Conservation (phyloP, 306 rosid genomes). For the Citrullus mucosospermus region DNA sequence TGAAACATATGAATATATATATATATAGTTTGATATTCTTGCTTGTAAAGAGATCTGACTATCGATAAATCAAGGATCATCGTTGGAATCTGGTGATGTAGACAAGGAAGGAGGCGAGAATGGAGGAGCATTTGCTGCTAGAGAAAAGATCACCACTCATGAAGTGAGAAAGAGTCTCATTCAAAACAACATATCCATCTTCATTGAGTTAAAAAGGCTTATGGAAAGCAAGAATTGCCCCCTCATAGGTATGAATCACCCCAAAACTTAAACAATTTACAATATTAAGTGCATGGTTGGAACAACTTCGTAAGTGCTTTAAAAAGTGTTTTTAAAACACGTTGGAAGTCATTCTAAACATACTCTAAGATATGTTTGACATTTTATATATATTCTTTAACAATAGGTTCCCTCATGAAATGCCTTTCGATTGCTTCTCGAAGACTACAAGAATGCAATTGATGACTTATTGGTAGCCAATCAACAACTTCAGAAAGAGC, state of each 20-base stretch:
- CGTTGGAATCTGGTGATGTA: constrained; percentile 50
- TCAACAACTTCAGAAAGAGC: constrained; percentile 88
- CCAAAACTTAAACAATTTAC: no score
- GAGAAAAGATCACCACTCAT: constrained; percentile 62
- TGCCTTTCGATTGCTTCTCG: constrained; percentile 68
- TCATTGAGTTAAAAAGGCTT: constrained; percentile 80
- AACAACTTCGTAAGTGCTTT: no score
- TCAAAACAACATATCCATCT: constrained; percentile 79
- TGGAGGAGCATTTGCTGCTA: constrained; percentile 45
- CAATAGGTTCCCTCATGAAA: constrained; percentile 63
- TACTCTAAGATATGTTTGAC: neutral
- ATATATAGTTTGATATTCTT: constrained; percentile 35
- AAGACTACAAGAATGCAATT: constrained; percentile 87
- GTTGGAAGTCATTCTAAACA: no score
- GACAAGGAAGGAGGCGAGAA: constrained; percentile 63
- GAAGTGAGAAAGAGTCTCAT: constrained; percentile 66
- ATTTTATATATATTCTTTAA: neutral
- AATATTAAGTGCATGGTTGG: no score
- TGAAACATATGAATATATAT: neutral
- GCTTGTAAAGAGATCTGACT: constrained; percentile 81
- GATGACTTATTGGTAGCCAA: constrained; percentile 80
- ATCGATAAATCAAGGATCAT: constrained; percentile 32
- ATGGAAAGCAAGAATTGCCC: constrained; percentile 79
- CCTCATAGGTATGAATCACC: neutral
- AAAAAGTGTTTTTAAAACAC: no score